A percentile compares a stretch with the other conserved stretches of the same genome.
phyloP scores from a whole-genome alignment of 805 yeast species.

The Lipomyces starkeyi region DNA sequence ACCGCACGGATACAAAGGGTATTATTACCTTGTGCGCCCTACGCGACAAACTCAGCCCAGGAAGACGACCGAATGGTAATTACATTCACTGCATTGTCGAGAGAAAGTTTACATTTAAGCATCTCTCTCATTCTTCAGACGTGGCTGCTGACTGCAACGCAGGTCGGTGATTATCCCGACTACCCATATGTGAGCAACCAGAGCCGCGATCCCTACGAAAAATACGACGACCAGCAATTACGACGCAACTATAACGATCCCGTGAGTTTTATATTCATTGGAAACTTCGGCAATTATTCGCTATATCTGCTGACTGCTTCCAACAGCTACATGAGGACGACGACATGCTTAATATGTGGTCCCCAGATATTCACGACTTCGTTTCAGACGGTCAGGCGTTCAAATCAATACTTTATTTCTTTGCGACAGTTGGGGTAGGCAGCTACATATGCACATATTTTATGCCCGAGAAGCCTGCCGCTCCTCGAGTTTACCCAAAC shows the following conservation, averaged over 20 bases:
- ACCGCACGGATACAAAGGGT: neutral
- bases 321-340: slow-evolving; percentile 62
- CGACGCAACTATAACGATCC: slow-evolving; percentile 80
- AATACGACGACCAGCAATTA: slow-evolving; percentile 80
- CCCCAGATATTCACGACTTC: slow-evolving; percentile 74
- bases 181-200: slow-evolving; percentile 66
- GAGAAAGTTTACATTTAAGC: neutral
- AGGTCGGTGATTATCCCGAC: slow-evolving; percentile 62
- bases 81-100: neutral
- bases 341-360: slow-evolving; percentile 82
- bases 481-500: slow-evolving; percentile 76
- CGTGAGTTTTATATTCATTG: slow-evolving; percentile 25
- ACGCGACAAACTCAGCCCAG: slow-evolving; percentile 22
- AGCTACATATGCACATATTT: slow-evolving; percentile 54
- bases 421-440: slow-evolving; percentile 54
- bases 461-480: slow-evolving; percentile 72
- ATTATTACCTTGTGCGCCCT: slow-evolving; percentile 7
- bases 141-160: neutral
- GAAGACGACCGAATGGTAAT: slow-evolving; percentile 32
- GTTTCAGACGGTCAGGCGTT: slow-evolving; percentile 68
- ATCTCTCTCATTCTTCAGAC: neutral
- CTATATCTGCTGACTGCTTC: neutral
- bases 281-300: neutral
- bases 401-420: slow-evolving; percentile 60
- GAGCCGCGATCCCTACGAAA: slow-evolving; percentile 69